Evolutionary conservation across 805 yeast species (phyloP).

Genomic region (Lipomyces starkeyi): DNA sequence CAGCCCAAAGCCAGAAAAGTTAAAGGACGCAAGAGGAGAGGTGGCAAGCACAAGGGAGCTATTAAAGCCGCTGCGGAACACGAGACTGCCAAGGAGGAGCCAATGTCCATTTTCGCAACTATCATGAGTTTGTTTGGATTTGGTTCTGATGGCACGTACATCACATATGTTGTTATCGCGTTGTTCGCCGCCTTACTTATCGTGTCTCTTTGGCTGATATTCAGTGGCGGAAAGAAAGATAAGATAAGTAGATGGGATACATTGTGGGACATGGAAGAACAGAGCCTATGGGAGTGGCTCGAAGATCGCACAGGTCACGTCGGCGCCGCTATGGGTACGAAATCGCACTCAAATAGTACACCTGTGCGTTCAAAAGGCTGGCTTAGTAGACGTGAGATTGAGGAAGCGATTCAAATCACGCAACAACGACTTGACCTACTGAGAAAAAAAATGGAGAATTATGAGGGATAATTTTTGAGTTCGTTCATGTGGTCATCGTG

Average conservation of each 20-base stretch:
- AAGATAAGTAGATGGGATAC: slow-evolving; percentile 15
- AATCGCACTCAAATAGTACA: not conserved
- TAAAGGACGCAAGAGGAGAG: slow-evolving; percentile 27
- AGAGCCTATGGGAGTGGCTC: slow-evolving; percentile 77
- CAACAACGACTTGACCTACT: slow-evolving; percentile 50
- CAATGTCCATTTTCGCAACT: not conserved
- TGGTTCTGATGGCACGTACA: slow-evolving; percentile 19
- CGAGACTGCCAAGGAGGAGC: not conserved
- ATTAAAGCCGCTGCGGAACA: not conserved
- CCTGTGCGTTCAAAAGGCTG: slow-evolving; percentile 16
- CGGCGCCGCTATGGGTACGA: slow-evolving; percentile 42
- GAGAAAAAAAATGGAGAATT: slow-evolving; percentile 19
- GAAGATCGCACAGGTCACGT: slow-evolving; percentile 49
- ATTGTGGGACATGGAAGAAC: slow-evolving; percentile 53
- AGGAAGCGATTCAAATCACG: slow-evolving; percentile 55
- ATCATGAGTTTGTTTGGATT: not conserved
- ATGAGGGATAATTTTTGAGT: slow-evolving; percentile 3
- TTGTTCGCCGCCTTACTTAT: slow-evolving; percentile 6
- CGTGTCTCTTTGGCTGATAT: not conserved
- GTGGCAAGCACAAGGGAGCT: slow-evolving; percentile 15
- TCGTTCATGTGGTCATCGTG: not conserved
- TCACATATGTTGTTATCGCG: slow-evolving; percentile 27
- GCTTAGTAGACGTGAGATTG: slow-evolving; percentile 51
- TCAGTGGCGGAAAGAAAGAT: slow-evolving; percentile 8
- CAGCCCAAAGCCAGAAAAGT: slow-evolving; percentile 23